These are phyloP conservation scores for Trifolium repens DNA, from an alignment of 306 rosid species.

Conservation along the genomic window DNA sequence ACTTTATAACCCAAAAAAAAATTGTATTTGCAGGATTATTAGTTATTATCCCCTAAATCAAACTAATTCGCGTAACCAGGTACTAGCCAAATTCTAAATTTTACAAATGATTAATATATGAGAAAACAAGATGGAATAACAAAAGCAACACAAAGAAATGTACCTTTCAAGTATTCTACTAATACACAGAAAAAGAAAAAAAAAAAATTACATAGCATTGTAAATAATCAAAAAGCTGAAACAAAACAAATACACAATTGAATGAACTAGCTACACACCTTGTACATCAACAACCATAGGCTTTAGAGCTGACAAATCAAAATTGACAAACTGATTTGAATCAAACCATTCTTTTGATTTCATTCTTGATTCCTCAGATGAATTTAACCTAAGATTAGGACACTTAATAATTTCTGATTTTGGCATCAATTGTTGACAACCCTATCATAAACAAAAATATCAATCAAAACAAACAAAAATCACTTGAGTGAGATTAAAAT, in stretches of 20 bases:
- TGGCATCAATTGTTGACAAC: conserved; percentile 54
- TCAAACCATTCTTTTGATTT: conserved; percentile 46
- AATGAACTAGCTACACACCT: conserved; percentile 59
- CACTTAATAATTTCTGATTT: conserved; percentile 53
- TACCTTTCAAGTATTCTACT: no score
- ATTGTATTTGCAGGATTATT: neutral
- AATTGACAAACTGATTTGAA: conserved; percentile 48
- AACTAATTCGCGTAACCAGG: neutral
- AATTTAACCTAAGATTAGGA: conserved; percentile 49
- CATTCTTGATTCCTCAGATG: conserved; percentile 54
- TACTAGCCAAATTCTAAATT: conserved; percentile 5
- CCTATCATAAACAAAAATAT: conserved; percentile 49
- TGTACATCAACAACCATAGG: conserved; percentile 53
- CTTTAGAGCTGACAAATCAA: conserved; percentile 54
- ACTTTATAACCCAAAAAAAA: neutral
- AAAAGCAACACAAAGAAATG: no score
- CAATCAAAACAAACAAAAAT: neutral
- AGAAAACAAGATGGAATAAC: no score
- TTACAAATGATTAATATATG: neutral
- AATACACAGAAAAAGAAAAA: conserved; percentile 1
- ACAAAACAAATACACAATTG: conserved; percentile 27
- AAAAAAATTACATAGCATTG: neutral
- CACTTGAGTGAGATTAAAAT: neutral
- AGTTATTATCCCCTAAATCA: conserved; percentile 22
- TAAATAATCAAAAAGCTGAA: neutral